phyloP scores from a whole-genome alignment of 1,284 basidiomycete genomes.

The Bondarzewia mesenterica region DNA sequence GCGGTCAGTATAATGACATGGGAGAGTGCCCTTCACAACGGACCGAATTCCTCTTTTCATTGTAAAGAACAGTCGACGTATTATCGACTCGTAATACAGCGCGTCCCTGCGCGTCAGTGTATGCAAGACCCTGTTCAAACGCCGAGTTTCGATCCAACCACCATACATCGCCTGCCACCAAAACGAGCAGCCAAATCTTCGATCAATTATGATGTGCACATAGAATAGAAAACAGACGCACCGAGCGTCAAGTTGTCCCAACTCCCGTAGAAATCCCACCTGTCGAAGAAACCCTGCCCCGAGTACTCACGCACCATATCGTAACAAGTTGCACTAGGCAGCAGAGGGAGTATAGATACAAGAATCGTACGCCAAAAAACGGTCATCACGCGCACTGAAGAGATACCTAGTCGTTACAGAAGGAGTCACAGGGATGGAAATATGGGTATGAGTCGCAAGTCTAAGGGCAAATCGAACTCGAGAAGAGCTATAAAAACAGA shows the following conservation, averaged over 20 bases:
- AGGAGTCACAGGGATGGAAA: too few species aligned
- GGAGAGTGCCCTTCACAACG: constrained; percentile 14
- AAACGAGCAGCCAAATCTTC: neutral
- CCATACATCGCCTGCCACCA: constrained; percentile 38
- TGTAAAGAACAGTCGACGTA: constrained; percentile 34
- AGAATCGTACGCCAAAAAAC: neutral
- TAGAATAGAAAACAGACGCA: constrained; percentile 25
- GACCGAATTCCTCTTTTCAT: constrained; percentile 49
- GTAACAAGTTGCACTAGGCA: constrained; percentile 19
- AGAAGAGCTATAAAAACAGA: too few species aligned
- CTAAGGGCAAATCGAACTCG: too few species aligned
- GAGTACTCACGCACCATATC: constrained; percentile 40
- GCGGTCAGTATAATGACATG: neutral
- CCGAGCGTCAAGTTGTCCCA: constrained; percentile 58
- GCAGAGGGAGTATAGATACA: constrained; percentile 2
- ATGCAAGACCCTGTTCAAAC: constrained; percentile 36
- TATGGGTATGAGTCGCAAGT: too few species aligned
- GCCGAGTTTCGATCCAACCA: constrained; percentile 40
- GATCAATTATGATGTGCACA: constrained; percentile 5
- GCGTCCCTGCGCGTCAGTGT: constrained; percentile 39
- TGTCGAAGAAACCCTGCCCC: constrained; percentile 48
- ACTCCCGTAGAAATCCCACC: constrained; percentile 50
- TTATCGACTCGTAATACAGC: constrained; percentile 59
- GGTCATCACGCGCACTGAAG: neutral
- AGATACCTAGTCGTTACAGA: too few species aligned